Evolutionary conservation across 495 filamentous ascomycete species (phyloP), one percentile per base, ranked within the genome.

Genomic region (Aspergillus affinis): DNA sequence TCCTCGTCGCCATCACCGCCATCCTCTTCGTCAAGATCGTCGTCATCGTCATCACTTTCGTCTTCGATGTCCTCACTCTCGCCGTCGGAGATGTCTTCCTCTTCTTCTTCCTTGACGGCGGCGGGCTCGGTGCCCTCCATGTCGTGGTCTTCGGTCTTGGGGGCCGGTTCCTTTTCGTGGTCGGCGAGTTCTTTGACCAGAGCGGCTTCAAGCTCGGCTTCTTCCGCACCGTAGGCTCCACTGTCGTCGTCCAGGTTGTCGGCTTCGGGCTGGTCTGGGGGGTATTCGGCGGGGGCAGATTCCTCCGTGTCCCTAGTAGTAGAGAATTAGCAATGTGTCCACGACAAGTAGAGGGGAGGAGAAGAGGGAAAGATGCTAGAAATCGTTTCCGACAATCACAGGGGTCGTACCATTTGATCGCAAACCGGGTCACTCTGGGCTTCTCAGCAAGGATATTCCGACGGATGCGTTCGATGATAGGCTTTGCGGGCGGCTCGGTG

Each of bases 61-160:
- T 88, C 90, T 73, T 96, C 94, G n/a, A 98, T 86, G 70, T 98
- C 94, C 68, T 97, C 94, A 65, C 90, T 93, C 57, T 90, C 93
- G 47, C 90, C 93, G 46, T 97, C 92, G 17, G 89, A 91, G 30
- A 79, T 81, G n/a, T 87, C 84, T 55, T 91, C 86, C 26, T 91
- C 88, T 44, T 91, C 90, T 26, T 78, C 75, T 36, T 87, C 86
- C 51, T 85, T 86, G 50, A 72, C 77, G 48, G 74, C 74, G 46
- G 77, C 78, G 36, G 72, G 76, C 0, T 90, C 90, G 26, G 81
- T 84, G 48, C 89, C 91, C 19, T 84, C 92, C 92, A 97, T 96
- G 56, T 90, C 88, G 18, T 88, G 86, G 63, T 95, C 92, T 54
- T 90, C 89, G 36, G 69, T 72, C 58, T 83, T 78, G 26, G 71